Conservation (phyloP, 2,329 filamentous ascomycete genomes). For the Metarhizium humberi region DNA sequence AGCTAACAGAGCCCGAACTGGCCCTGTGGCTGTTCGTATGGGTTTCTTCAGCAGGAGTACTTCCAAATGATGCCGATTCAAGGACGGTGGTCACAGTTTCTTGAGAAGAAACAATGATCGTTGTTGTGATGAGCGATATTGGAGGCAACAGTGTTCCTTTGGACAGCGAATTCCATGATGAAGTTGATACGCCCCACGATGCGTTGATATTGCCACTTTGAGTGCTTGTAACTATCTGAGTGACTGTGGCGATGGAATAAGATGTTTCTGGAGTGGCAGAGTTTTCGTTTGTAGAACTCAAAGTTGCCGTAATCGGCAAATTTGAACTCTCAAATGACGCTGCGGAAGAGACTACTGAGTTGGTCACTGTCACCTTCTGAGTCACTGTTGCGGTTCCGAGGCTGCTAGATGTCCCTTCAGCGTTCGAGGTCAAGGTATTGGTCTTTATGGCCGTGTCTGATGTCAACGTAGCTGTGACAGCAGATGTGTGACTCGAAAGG, state of each 20-base stretch:
- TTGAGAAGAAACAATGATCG: not conserved
- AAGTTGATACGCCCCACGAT: not conserved
- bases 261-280: not conserved
- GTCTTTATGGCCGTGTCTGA: not conserved
- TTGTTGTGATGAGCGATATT: not conserved
- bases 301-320: not conserved
- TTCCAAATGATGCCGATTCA: not conserved
- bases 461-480: not conserved
- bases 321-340: slow-evolving; percentile 1
- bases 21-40: not conserved
- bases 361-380: not conserved
- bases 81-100: not conserved
- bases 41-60: not conserved
- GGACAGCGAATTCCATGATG: not conserved
- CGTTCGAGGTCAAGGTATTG: not conserved
- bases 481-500: not conserved
- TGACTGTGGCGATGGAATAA: not conserved
- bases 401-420: not conserved
- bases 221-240: not conserved
- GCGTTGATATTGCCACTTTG: not conserved
- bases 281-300: not conserved
- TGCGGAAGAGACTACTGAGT: not conserved
- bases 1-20: not conserved
- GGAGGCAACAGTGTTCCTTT: not conserved
- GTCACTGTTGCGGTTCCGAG: not conserved